Conservation (phyloP, 371 early-diverging fungal species). For the Dinochytrium kinnereticum region DNA sequence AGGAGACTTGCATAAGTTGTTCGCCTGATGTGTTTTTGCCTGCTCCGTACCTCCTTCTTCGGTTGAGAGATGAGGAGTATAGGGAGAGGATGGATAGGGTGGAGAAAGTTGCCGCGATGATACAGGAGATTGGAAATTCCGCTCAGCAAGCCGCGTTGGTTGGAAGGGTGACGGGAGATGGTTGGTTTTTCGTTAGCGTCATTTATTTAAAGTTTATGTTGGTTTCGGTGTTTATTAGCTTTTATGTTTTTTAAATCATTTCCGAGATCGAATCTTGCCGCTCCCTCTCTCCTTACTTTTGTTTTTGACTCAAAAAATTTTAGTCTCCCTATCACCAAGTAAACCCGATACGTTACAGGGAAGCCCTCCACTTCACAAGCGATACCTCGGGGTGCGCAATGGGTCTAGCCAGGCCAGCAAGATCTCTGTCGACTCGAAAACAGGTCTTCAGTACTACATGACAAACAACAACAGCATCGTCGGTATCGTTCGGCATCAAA, state of each 20-base stretch:
- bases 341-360: not conserved
- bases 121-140: not conserved
- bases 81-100: conserved; percentile 18
- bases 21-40: conserved; percentile 66
- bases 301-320: too few relatives aligned
- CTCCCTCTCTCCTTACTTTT: too few relatives aligned
- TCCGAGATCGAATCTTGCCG: too few relatives aligned
- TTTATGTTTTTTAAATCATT: too few relatives aligned
- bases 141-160: too few relatives aligned
- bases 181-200: too few relatives aligned
- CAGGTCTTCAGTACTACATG: conserved; percentile 62
- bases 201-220: too few relatives aligned
- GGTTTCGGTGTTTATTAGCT: too few relatives aligned
- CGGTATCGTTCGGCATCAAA: conserved; percentile 63
- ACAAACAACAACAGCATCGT: conserved; percentile 63
- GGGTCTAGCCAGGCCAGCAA: conserved; percentile 9
- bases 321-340: too few relatives aligned
- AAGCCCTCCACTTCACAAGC: not conserved
- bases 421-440: conserved; percentile 58
- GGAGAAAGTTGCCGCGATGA: not conserved
- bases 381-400: not conserved
- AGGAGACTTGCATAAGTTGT: conserved; percentile 60
- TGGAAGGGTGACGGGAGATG: too few relatives aligned
- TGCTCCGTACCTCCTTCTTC: conserved; percentile 59
- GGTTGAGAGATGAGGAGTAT: conserved; percentile 49